phyloP scores from a whole-genome alignment of 1,284 basidiomycete genomes.

The Singerocomus rubriflavus region DNA sequence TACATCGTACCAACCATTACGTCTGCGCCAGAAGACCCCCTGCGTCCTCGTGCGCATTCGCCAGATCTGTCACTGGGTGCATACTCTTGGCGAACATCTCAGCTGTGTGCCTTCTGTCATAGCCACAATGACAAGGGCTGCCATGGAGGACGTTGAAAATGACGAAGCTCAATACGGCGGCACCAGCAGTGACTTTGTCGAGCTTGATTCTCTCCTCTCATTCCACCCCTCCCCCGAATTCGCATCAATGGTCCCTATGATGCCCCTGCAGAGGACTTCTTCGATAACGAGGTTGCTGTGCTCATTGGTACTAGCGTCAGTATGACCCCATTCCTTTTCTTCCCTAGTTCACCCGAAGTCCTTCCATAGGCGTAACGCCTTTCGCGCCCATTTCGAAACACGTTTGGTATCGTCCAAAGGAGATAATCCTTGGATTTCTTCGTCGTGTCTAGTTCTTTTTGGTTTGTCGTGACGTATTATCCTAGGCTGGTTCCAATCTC shows the following conservation, averaged over 20 bases:
- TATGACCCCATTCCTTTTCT: conserved; percentile 32
- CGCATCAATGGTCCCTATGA: conserved; percentile 87
- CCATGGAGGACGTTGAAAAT: conserved; percentile 73
- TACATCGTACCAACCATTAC: conserved; percentile 61
- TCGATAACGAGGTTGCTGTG: conserved; percentile 79
- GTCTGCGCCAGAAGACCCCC: conserved; percentile 81
- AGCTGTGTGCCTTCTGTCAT: conserved; percentile 77
- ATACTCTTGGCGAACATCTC: conserved; percentile 74
- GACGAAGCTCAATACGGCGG: conserved; percentile 43
- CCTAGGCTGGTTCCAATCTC: conserved; percentile 88
- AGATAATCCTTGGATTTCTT: conserved; percentile 69
- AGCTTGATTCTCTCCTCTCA: conserved; percentile 52
- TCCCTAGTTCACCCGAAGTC: neutral
- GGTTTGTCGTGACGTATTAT: conserved; percentile 86
- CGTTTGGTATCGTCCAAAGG: conserved; percentile 87
- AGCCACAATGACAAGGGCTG: conserved; percentile 67
- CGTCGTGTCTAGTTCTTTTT: conserved; percentile 89
- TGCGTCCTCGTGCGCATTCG: conserved; percentile 88
- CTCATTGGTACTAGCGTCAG: conserved; percentile 89
- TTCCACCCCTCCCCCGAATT: conserved; percentile 62
- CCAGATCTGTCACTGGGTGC: conserved; percentile 88
- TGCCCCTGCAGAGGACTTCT: conserved; percentile 88
- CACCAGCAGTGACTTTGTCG: conserved; percentile 73
- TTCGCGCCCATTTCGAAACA: conserved; percentile 91
- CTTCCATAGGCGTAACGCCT: conserved; percentile 67